Evolutionary conservation across 2,329 filamentous ascomycete genomes (phyloP).

Genomic region (Metarhizium guizhouense): DNA sequence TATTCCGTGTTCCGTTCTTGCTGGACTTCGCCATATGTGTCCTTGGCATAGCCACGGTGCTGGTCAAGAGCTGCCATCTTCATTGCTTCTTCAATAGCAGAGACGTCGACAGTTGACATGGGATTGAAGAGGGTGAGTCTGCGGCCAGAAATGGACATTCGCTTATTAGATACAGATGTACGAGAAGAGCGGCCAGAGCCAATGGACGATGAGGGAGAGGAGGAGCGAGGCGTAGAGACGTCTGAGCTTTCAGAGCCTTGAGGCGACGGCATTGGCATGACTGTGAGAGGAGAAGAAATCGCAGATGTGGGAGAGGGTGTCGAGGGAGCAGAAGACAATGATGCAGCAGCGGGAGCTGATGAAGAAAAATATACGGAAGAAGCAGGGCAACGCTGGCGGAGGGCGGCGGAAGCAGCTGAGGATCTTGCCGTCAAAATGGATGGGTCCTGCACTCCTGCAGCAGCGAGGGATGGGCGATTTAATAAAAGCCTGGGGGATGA

Average conservation of each 20-base stretch:
- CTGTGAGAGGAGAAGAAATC: conserved; percentile 9
- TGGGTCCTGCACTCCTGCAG: conserved; percentile 1
- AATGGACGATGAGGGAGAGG: conserved; percentile 40
- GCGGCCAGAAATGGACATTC: conserved; percentile 40
- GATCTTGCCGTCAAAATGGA: conserved; percentile 3
- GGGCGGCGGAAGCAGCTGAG: conserved; percentile 2
- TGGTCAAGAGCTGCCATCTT: conserved; percentile 52
- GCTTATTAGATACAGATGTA: conserved; percentile 43
- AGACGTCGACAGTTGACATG: conserved; percentile 47
- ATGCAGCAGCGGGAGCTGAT: not conserved
- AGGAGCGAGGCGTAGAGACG: conserved; percentile 45
- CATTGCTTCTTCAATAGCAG: conserved; percentile 50
- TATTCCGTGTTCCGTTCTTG: conserved; percentile 47
- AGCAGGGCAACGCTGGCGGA: conserved; percentile 2
- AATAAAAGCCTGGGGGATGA: conserved; percentile 10
- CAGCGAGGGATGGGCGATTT: conserved; percentile 7
- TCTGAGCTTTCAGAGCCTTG: conserved; percentile 39
- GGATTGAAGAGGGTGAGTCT: conserved; percentile 45
- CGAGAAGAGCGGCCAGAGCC: conserved; percentile 38
- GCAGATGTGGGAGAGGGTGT: conserved; percentile 6
- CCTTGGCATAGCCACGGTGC: conserved; percentile 50
- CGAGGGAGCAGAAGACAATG: conserved; percentile 1
- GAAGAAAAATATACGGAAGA: conserved; percentile 2
- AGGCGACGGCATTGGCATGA: conserved; percentile 22
- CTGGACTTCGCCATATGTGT: conserved; percentile 45